Evolutionary conservation across 2,329 filamentous ascomycete genomes (phyloP).

Genomic region (Neodidymelliopsis sp.): DNA sequence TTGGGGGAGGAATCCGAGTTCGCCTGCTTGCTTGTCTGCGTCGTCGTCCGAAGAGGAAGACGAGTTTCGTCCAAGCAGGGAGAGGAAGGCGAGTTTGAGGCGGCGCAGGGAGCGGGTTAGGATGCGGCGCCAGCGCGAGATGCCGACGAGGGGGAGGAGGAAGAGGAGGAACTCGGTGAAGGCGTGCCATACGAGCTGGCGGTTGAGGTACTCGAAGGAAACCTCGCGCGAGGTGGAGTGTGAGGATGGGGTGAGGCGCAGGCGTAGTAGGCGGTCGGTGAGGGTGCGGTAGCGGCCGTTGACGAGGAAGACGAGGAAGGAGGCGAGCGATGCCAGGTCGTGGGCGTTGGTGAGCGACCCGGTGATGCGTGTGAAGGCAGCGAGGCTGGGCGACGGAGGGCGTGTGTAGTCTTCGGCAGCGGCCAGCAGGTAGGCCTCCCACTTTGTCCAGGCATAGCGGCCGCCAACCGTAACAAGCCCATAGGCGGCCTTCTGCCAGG

Average conservation of each 20-base stretch:
- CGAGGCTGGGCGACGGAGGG: conserved; percentile 59
- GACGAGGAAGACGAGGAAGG: conserved; percentile 88
- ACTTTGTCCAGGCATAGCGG: conserved; percentile 88
- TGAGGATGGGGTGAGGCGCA: conserved; percentile 84
- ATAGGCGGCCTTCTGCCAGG: conserved; percentile 83
- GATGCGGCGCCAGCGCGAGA: conserved; percentile 91
- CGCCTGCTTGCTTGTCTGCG: conserved; percentile 65
- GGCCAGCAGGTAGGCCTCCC: conserved; percentile 84
- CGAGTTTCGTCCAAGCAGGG: conserved; percentile 53
- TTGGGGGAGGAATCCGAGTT: conserved; percentile 86
- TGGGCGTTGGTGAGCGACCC: conserved; percentile 74
- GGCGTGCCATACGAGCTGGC: conserved; percentile 99
- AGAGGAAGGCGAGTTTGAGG: conserved; percentile 66
- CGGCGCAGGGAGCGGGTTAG: conserved; percentile 86
- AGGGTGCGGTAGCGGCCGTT: conserved; percentile 92
- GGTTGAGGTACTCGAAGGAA: conserved; percentile 96
- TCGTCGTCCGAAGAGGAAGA: conserved; percentile 56
- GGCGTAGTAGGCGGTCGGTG: conserved; percentile 81
- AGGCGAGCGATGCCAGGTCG: conserved; percentile 80
- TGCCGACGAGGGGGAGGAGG: conserved; percentile 93
- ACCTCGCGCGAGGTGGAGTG: conserved; percentile 88
- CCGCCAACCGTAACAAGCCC: conserved; percentile 87
- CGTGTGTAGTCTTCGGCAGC: conserved; percentile 76
- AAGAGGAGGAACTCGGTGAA: conserved; percentile 99
- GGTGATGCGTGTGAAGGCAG: conserved; percentile 72